Conservation (phyloP, 2,329 filamentous ascomycete genomes). For the Verticillium nonalfalfae region DNA sequence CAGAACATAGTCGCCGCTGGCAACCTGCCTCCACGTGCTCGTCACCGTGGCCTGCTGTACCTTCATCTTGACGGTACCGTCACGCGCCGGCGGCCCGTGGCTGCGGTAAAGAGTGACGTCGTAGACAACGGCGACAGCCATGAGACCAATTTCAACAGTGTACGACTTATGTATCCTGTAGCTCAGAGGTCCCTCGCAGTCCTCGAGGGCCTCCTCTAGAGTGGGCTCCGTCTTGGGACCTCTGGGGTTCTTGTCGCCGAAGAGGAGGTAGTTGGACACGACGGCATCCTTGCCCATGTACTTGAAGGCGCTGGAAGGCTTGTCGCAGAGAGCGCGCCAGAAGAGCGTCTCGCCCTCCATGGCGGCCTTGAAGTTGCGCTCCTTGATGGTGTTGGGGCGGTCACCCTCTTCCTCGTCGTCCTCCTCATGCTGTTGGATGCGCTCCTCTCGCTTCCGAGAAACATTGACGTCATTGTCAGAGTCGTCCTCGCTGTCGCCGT, state of each 20-base stretch:
- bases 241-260: conserved; percentile 16
- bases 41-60: conserved; percentile 21
- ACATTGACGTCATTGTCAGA: background rate
- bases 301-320: conserved; percentile 24
- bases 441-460: conserved; percentile 26
- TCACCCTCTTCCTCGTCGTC: conserved; percentile 1
- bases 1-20: conserved; percentile 26
- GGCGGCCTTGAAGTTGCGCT: conserved; percentile 29
- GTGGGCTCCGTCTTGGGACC: conserved; percentile 18
- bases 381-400: conserved; percentile 23
- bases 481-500: conserved; percentile 3
- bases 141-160: conserved; percentile 29
- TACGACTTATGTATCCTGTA: conserved; percentile 24
- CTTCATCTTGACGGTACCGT: conserved; percentile 16
- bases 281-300: conserved; percentile 30
- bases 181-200: conserved; percentile 18
- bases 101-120: conserved; percentile 21
- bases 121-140: conserved; percentile 28
- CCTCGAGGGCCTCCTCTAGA: conserved; percentile 20
- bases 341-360: conserved; percentile 29
- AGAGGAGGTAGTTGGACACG: conserved; percentile 27
- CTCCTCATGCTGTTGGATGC: conserved; percentile 22
- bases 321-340: conserved; percentile 30
- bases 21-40: conserved; percentile 26
- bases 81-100: conserved; percentile 5